Percentiles rank a stretch among this genome's conserved stretches.
phyloP scores from a whole-genome alignment of 2,329 filamentous ascomycete genomes.

The Penicillium hordei region DNA sequence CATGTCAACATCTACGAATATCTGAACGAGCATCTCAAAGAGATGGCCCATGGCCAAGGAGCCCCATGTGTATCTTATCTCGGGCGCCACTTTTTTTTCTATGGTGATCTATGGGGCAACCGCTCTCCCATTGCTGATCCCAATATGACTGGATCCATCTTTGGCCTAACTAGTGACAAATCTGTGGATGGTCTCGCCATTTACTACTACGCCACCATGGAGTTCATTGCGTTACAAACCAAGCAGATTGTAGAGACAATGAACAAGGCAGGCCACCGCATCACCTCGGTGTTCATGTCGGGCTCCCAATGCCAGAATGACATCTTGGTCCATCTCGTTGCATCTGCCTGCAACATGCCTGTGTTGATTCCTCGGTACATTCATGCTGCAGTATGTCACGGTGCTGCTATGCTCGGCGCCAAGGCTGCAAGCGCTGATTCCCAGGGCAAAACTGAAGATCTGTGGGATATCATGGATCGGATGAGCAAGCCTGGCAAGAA shows the following conservation, averaged over 20 bases:
- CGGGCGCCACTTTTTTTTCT: constrained; percentile 95
- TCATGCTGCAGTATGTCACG: constrained; percentile 92
- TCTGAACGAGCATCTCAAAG: constrained; percentile 80
- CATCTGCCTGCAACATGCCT: constrained; percentile 86
- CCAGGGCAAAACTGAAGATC: constrained; percentile 74
- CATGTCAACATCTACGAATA: constrained; percentile 93
- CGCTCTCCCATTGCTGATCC: constrained; percentile 86
- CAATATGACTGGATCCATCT: constrained; percentile 83
- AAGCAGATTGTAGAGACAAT: constrained; percentile 91
- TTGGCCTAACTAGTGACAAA: constrained; percentile 81
- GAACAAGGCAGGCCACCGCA: constrained; percentile 84
- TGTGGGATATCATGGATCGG: constrained; percentile 97
- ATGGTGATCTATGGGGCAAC: constrained; percentile 94
- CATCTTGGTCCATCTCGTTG: constrained; percentile 86
- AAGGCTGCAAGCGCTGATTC: constrained; percentile 87
- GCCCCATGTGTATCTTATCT: constrained; percentile 82
- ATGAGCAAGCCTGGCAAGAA: constrained; percentile 92
- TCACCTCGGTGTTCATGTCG: constrained; percentile 97
- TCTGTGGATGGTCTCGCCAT: constrained; percentile 80
- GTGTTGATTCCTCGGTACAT: constrained; percentile 93
- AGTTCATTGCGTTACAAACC: constrained; percentile 95
- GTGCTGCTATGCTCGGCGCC: constrained; percentile 96
- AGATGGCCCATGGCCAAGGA: constrained; percentile 66
- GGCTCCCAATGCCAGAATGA: constrained; percentile 96
- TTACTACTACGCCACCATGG: constrained; percentile 91